These are phyloP conservation scores for Arthrobotrys conoides DNA, from an alignment of 2,329 filamentous ascomycete genomes.

Conservation along the genomic window DNA sequence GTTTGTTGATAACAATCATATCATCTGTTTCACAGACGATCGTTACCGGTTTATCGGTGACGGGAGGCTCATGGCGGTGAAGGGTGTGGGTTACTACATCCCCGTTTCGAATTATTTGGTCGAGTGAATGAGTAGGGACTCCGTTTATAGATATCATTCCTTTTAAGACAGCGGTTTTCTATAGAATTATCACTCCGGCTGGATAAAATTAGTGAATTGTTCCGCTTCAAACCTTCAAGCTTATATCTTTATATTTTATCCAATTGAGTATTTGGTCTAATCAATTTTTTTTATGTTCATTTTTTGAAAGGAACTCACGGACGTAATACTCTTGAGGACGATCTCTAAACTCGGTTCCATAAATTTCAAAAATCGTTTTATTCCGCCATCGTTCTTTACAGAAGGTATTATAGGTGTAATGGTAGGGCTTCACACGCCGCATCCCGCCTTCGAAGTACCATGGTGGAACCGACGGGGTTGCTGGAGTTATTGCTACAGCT, in stretches of 20 bases:
- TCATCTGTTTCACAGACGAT: conserved; percentile 92
- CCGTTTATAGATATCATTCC: conserved; percentile 87
- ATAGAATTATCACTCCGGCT: conserved; percentile 24
- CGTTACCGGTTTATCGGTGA: conserved; percentile 82
- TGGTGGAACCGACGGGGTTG: conserved; percentile 68
- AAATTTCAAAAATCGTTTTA: conserved; percentile 85
- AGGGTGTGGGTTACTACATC: conserved; percentile 92
- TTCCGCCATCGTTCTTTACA: conserved; percentile 95
- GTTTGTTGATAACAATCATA: conserved; percentile 97
- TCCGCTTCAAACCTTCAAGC: background rate
- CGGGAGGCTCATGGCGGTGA: conserved; percentile 95
- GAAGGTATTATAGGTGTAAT: conserved; percentile 94
- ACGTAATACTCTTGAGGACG: conserved; percentile 88
- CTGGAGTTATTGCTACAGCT: conserved; percentile 38
- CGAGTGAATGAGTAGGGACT: conserved; percentile 75
- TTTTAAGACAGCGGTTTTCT: conserved; percentile 81
- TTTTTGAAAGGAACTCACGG: conserved; percentile 65
- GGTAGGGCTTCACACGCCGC: conserved; percentile 86
- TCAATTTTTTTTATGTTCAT: conserved; percentile 2
- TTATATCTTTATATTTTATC: background rate
- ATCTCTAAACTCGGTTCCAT: conserved; percentile 91
- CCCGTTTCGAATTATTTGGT: conserved; percentile 85
- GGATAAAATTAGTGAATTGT: background rate
- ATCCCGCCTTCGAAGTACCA: conserved; percentile 89
- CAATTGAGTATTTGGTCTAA: background rate